phyloP scores from a whole-genome alignment of 495 filamentous ascomycete genomes.

The Annulohypoxylon stygium region DNA sequence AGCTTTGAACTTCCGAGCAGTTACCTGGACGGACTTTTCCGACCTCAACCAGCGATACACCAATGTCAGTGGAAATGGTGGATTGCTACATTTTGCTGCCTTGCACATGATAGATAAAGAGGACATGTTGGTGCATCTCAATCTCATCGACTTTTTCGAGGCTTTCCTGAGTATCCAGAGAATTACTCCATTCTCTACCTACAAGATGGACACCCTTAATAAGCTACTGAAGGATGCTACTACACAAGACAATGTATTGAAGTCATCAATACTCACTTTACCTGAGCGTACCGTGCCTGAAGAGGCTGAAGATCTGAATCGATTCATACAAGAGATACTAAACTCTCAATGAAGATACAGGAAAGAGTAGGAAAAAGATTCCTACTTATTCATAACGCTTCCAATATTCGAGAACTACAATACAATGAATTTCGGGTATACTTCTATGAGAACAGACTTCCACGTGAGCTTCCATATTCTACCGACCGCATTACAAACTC shows the following conservation, averaged over 20 bases:
- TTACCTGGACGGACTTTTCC: constrained; percentile 69
- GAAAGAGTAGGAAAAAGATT: not conserved
- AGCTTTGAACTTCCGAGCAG: constrained; percentile 70
- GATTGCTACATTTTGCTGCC: constrained; percentile 81
- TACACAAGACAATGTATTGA: constrained; percentile 55
- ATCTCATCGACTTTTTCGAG: constrained; percentile 79
- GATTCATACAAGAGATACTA: constrained; percentile 55
- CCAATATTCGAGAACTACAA: not conserved
- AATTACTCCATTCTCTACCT: constrained; percentile 55
- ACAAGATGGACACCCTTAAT: constrained; percentile 58
- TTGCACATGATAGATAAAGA: constrained; percentile 78
- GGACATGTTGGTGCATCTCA: constrained; percentile 86
- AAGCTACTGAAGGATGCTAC: constrained; percentile 56
- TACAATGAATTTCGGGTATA: constrained; percentile 28
- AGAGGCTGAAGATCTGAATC: constrained; percentile 56
- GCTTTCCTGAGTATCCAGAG: constrained; percentile 70
- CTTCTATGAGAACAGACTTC: constrained; percentile 13
- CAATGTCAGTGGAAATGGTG: constrained; percentile 55
- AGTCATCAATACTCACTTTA: constrained; percentile 56
- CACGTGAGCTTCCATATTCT: constrained; percentile 26
- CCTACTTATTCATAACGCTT: not conserved
- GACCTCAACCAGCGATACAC: constrained; percentile 71
- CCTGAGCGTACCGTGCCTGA: constrained; percentile 60
- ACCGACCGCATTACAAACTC: constrained; percentile 15
- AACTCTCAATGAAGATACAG: constrained; percentile 13